phyloP scores from a whole-genome alignment of 2,329 filamentous ascomycete species.

The Ophiostoma fasciatum region DNA sequence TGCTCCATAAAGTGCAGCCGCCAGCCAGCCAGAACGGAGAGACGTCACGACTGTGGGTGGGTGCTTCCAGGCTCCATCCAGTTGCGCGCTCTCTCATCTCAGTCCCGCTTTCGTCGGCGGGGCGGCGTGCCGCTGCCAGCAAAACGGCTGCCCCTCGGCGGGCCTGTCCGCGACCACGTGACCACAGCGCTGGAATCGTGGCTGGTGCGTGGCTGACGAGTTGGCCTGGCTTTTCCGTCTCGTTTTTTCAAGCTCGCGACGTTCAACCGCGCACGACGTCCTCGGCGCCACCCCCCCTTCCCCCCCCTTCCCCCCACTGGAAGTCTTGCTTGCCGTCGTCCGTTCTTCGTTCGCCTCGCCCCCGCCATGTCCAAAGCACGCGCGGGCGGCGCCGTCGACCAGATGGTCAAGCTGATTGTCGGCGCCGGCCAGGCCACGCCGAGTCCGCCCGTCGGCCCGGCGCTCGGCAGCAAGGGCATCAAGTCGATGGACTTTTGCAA shows the following conservation, averaged over 20 bases:
- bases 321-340: no score
- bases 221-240: neutral
- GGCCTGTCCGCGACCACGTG: no score
- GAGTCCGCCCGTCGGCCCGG: constrained; percentile 89
- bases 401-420: constrained; percentile 94
- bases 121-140: no score
- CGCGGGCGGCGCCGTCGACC: constrained; percentile 34
- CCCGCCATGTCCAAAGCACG: constrained; percentile 37
- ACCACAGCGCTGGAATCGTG: no score
- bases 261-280: neutral
- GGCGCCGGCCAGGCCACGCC: constrained; percentile 90
- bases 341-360: no score
- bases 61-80: no score
- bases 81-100: no score
- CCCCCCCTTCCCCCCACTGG: neutral
- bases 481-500: constrained; percentile 99
- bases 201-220: no score
- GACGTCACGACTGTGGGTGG: neutral
- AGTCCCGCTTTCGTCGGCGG: no score
- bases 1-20: no score
- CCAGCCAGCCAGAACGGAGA: no score
- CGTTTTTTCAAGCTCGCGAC: neutral
- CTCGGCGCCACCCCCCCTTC: neutral
- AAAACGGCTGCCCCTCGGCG: no score
- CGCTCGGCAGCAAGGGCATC: constrained; percentile 90